Base-by-base conservation (phyloP, 2,329 filamentous ascomycete species). In the Cladophialophora exuberans region DNA sequence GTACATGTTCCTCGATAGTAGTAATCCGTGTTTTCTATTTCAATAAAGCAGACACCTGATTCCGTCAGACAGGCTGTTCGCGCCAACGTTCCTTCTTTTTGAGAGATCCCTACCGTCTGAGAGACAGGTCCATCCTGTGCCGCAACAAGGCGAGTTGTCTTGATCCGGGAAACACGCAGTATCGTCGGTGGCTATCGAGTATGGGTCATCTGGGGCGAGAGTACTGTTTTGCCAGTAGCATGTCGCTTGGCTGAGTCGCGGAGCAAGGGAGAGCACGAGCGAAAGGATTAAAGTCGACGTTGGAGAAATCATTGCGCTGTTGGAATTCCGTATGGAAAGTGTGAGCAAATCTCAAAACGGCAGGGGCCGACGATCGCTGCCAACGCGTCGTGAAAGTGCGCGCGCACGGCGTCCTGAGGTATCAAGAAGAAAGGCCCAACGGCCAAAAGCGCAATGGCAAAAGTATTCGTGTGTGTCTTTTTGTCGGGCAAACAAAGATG, bases 211-310 rank as follows among this genome's bases (percentile, higher is more conserved):
- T 13, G 52, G 45, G 6, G 52, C 52, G n/a, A 56, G 41, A 2
- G 53, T 51, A 18, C 46, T 51, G 46, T 56, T 56, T 35, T 50
- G 53, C 53, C 53, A 56, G 20, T 56, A 56, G 26, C 53, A 56
- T 3, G 53, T 51, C 9, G 53, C 53, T 9, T n/a, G 25, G 41
- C 18, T 41, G 10, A 51, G 46, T 15, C 33, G 46, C 31, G 53
- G 17, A 10, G 18, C 25, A 22, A 39, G 10, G 6, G 46, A 17
- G 15, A 56, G 10, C 22, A 44, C 5, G 31, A 30, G 9, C 6
- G 36, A 35, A 31, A 56, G 41, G 25, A 36, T 17, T 35, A 31
- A 30, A 15, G 31, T 15, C 10, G 39, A 38, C 13, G 28, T 41
- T 15, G 39, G 10, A 26, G 33, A 17, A 25, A 45, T 33, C 31